Base-by-base conservation (phyloP, 2,329 filamentous ascomycete genomes). In the Simplicillium aogashimaense region DNA sequence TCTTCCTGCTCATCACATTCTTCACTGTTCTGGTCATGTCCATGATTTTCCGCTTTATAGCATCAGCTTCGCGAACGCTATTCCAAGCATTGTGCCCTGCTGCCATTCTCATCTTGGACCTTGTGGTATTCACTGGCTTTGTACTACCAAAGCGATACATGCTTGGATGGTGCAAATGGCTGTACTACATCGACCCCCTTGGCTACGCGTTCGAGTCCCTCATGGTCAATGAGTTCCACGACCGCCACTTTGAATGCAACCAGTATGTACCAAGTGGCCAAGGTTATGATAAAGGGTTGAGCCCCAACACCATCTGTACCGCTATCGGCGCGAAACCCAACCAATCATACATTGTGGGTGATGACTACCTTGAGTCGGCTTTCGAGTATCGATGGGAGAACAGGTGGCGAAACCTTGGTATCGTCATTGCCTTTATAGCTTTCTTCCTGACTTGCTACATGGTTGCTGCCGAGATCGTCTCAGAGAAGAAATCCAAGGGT, bases 41-140 rank as follows among this genome's bases (percentile, higher is more conserved):
- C 36, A 89, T 87, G 79, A 73, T 90, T 46, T 94, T 94, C 74
- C 76, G 86, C 37, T 83, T 78, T 7, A 85, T 94, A 47, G 86
- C 75, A n/a, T 81, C 84, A 1, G 65, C 81, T 2, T 88, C 86
- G 4, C 72, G 83, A 37, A 85, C 83, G 0, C 64, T 83, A 11
- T 77, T 78, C 11, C 74, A 80, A 51, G 76, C 76, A 48, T 70
- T 81, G 61, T 74, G 76, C 2, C 75, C 74, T 2, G 69, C 75
- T 30, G 72, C 76, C 4, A 47, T 81, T 12, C 59, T 80, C 47
- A 83, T 85, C 47, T 63, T 85, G 37, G 74, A 70, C 45, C 70
- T 86, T 29, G 70, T 86, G 58, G 80, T 78, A 49, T 78, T 78
- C 57, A 86, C 83, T 14, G 83, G 81, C 45, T 85, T 88, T 55